A percentile compares a stretch with the other conserved stretches of the same genome.
These are phyloP conservation scores for Saturnispora halmiae DNA, from an alignment of 805 yeast genomes.

Conservation along the genomic window DNA sequence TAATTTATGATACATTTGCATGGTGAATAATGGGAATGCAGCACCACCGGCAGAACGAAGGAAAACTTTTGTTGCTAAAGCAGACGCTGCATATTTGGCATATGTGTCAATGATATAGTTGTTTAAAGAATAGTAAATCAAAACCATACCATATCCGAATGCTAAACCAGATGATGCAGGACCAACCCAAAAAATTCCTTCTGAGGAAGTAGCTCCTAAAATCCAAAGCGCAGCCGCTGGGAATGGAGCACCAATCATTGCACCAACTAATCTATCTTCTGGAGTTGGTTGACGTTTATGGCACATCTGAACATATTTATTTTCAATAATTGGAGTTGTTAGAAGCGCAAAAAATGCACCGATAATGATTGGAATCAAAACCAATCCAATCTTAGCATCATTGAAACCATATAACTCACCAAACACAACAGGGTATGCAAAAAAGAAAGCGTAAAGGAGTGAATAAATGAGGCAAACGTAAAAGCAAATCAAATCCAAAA, in stretches of 20 bases:
- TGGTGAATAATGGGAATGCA: constrained; percentile 74
- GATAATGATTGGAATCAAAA: constrained; percentile 83
- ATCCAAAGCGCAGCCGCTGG: constrained; percentile 75
- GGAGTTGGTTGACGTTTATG: constrained; percentile 57
- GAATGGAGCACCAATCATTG: constrained; percentile 75
- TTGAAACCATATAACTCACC: constrained; percentile 64
- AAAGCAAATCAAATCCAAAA: constrained; percentile 70
- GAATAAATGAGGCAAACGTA: constrained; percentile 87
- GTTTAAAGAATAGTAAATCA: constrained; percentile 50
- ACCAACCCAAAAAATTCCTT: constrained; percentile 58
- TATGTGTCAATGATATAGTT: constrained; percentile 88
- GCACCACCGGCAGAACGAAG: constrained; percentile 80
- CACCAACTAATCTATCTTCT: constrained; percentile 73
- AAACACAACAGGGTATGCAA: constrained; percentile 89
- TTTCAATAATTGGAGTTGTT: constrained; percentile 71
- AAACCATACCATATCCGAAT: constrained; percentile 54
- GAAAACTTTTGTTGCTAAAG: constrained; percentile 74
- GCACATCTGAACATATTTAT: constrained; percentile 42
- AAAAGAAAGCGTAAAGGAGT: constrained; percentile 86
- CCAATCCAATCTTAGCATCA: constrained; percentile 73
- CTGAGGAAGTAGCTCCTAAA: constrained; percentile 68
- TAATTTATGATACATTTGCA: constrained; percentile 66
- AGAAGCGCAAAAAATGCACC: constrained; percentile 70
- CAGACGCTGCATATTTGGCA: constrained; percentile 71
- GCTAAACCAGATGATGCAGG: constrained; percentile 53